Evolutionary conservation across 2,329 filamentous ascomycete genomes (phyloP), one percentile per base, ranked within the genome.

Genomic region (Aspergillus novoparasiticus): DNA sequence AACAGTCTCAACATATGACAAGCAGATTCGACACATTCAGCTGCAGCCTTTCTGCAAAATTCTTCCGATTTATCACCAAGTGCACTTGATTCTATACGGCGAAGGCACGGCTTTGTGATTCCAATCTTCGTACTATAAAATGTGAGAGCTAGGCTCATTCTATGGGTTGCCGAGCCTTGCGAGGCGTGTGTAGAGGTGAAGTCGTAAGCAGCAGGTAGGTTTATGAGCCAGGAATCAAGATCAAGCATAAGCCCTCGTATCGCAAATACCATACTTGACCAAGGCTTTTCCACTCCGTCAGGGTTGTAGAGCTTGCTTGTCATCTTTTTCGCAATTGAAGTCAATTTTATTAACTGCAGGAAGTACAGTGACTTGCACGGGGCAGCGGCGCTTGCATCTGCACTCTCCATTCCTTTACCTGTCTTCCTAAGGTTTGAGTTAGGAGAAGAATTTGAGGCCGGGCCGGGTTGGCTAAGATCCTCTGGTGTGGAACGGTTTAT

Each of bases 71-170:
- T 76, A 34, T 70, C 68, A 1, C 72, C 77, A 39, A 75, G 68
- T 23, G 75, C 69, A 16, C 74, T 72, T 39, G 73, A 62, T n/a
- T 79, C 77, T 1, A 78, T 65, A 11, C 75, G 75, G 61, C 78
- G 81, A 8, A 82, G 75, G 50, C 79, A 82, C 6, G 80, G 80
- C 28, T 79, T 75, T 58, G 80, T 77, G 51, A 81, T 78, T 10
- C 76, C 75, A 41, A 80, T 77, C 57, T 78, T 79, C 10, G 76
- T 77, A 60, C 80, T 79, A 66, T 81, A 80, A 64, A 78, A 82
- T 16, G 76, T 66, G 58, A 82, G 78, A 1, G 78, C 79, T 2
- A 82, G 72, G 30, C 73, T 71, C 68, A 78, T 74, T 23, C 79
- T 75, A 45, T 77, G 73, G 41, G 75, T 68, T 16, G 77, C 64